These are phyloP conservation scores for Trichodelitschia bisporula DNA, from an alignment of 495 filamentous ascomycete genomes.

Conservation along the genomic window DNA sequence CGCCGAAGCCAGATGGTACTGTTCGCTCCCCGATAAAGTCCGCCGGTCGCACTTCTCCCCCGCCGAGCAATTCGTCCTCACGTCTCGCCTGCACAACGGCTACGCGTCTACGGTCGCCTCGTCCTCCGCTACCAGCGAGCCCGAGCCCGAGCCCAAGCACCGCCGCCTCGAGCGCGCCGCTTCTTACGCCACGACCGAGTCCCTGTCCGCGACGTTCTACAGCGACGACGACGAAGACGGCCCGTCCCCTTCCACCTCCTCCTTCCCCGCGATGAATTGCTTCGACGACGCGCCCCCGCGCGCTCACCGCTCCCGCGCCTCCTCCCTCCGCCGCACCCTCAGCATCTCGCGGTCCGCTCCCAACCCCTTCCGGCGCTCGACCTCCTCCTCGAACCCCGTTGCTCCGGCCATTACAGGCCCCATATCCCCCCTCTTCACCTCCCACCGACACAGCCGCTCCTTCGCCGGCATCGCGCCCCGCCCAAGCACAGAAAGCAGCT, in stretches of 20 bases:
- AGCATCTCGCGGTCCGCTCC: slow-evolving; percentile 11
- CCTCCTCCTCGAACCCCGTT: slow-evolving; percentile 16
- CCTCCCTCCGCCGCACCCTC: slow-evolving; percentile 25
- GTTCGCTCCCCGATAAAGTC: slow-evolving; percentile 44
- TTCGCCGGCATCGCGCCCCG: neutral
- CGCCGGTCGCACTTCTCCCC: slow-evolving; percentile 41
- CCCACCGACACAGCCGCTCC: slow-evolving; percentile 16
- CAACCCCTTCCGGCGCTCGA: slow-evolving; percentile 24
- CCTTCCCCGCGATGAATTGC: neutral
- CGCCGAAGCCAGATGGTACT: slow-evolving; percentile 46
- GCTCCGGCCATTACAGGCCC: slow-evolving; percentile 16
- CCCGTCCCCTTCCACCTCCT: neutral
- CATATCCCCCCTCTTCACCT: slow-evolving; percentile 18
- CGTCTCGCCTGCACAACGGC: slow-evolving; percentile 38
- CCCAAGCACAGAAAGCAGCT: neutral
- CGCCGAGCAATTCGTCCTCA: slow-evolving; percentile 45
- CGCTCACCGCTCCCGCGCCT: slow-evolving; percentile 8
- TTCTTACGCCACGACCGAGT: neutral
- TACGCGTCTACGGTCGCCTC: slow-evolving; percentile 40
- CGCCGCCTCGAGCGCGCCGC: neutral
- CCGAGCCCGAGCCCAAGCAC: neutral
- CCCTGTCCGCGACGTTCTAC: neutral
- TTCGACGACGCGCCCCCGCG: neutral
- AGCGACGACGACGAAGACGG: neutral
- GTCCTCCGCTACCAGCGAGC: slow-evolving; percentile 13